Conservation (phyloP, 768 basidiomycete species). For the Hydnomerulius pinastri region DNA sequence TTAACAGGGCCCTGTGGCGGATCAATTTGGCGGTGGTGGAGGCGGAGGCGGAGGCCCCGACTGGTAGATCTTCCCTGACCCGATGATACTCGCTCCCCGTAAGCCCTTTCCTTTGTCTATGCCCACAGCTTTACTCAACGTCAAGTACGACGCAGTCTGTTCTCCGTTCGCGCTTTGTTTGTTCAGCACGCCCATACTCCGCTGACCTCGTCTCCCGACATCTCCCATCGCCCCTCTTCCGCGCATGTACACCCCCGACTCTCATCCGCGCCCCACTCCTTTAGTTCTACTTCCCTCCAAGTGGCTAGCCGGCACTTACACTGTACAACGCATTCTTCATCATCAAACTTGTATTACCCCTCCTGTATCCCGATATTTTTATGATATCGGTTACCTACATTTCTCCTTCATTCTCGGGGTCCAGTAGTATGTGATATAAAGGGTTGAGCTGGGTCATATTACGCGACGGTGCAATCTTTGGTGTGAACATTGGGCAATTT, state of each 20-base stretch:
- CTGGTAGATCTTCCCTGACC: too few species aligned
- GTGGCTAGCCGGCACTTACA: neutral
- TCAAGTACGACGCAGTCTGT: constrained; percentile 5
- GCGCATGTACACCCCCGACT: constrained; percentile 3
- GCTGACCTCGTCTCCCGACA: neutral
- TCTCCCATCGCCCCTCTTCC: constrained; percentile 4
- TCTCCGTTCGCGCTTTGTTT: neutral
- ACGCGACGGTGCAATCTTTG: too few species aligned
- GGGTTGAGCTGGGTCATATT: neutral
- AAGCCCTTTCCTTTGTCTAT: neutral
- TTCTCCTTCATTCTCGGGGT: neutral
- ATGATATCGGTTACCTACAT: neutral
- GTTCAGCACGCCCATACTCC: constrained; percentile 2
- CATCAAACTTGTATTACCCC: constrained; percentile 8
- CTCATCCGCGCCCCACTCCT: constrained; percentile 10
- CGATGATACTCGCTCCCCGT: constrained; percentile 9
- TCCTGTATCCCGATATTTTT: neutral
- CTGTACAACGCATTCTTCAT: constrained; percentile 9
- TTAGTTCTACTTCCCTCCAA: constrained; percentile 2
- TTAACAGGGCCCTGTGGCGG: constrained; percentile 19
- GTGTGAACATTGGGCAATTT: neutral
- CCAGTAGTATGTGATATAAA: constrained; percentile 1
- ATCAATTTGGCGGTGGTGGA: constrained; percentile 20
- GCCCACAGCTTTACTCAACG: neutral
- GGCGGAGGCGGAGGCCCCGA: constrained; percentile 23